Evolutionary conservation across 768 basidiomycete species (phyloP).

Genomic region (Tremella fuciformis): DNA sequence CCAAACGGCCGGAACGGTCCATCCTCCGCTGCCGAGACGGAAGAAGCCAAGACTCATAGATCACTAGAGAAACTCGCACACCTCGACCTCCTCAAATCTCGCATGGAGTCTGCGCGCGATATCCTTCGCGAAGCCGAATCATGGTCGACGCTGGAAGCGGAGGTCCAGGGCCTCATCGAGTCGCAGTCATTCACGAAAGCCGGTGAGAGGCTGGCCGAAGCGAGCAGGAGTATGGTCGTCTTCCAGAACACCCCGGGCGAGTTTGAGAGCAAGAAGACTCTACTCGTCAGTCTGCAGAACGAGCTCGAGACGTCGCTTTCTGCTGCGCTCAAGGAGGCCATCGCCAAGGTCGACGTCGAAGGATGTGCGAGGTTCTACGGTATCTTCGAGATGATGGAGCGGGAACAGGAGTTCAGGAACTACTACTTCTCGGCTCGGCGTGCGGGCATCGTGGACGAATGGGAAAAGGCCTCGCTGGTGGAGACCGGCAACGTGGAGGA

Average conservation of each 20-base stretch:
- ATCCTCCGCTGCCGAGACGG: conserved; percentile 45
- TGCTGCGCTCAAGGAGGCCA: conserved; percentile 67
- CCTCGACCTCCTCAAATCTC: conserved; percentile 74
- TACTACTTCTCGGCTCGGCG: conserved; percentile 89
- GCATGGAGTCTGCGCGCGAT: conserved; percentile 85
- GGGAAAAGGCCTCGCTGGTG: conserved; percentile 62
- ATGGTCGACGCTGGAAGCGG: conserved; percentile 91
- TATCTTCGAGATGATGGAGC: conserved; percentile 86
- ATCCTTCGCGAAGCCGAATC: conserved; percentile 92
- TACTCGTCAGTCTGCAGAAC: conserved; percentile 91
- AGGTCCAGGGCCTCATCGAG: conserved; percentile 77
- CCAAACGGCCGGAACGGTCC: background rate
- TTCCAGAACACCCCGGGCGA: conserved; percentile 83
- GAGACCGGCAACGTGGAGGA: conserved; percentile 32
- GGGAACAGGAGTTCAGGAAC: conserved; percentile 86
- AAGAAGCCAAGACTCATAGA: conserved; percentile 26
- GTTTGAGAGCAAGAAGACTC: conserved; percentile 75
- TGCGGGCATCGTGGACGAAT: conserved; percentile 62
- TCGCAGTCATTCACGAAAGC: conserved; percentile 81
- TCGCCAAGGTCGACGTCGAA: conserved; percentile 71
- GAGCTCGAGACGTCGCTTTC: conserved; percentile 73
- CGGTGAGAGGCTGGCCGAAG: conserved; percentile 86
- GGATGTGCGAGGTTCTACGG: conserved; percentile 65
- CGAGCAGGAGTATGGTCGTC: conserved; percentile 80
- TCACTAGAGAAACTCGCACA: conserved; percentile 69